Conservation (phyloP, 2,329 filamentous ascomycete species). For the Ilyonectria sp. region DNA sequence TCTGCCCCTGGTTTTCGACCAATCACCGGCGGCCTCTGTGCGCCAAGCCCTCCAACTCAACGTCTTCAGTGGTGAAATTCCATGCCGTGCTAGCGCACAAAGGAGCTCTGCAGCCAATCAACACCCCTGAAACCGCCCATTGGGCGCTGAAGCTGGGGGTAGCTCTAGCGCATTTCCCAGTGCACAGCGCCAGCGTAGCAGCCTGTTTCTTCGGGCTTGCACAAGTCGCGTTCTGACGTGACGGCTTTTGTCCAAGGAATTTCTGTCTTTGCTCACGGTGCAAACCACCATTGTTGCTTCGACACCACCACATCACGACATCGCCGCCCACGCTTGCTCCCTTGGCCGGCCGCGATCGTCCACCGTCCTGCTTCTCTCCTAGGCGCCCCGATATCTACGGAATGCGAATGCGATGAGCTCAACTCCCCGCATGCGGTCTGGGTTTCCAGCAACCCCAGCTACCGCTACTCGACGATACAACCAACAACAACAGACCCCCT, state of each 20-base stretch:
- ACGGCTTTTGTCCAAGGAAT: slow-evolving; percentile 50
- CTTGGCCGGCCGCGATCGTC: slow-evolving; percentile 26
- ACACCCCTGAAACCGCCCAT: neutral
- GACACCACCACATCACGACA: slow-evolving; percentile 34
- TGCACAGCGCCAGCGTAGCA: slow-evolving; percentile 27
- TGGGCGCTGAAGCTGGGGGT: slow-evolving; percentile 22
- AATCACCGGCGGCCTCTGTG: slow-evolving; percentile 7
- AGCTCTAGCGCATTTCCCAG: slow-evolving; percentile 24
- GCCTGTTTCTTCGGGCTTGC: slow-evolving; percentile 34
- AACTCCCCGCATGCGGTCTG: slow-evolving; percentile 87
- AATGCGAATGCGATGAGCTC: slow-evolving; percentile 88
- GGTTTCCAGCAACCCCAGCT: slow-evolving; percentile 83
- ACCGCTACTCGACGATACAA: slow-evolving; percentile 58
- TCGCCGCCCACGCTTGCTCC: slow-evolving; percentile 24
- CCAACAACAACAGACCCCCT: slow-evolving; percentile 52
- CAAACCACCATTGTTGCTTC: slow-evolving; percentile 42
- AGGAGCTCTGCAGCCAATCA: slow-evolving; percentile 26
- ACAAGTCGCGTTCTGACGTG: slow-evolving; percentile 57
- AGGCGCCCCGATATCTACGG: slow-evolving; percentile 52
- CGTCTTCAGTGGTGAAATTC: slow-evolving; percentile 9
- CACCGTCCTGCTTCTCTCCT: slow-evolving; percentile 38
- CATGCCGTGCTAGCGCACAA: slow-evolving; percentile 7
- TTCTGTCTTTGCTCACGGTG: slow-evolving; percentile 43
- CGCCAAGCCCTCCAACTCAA: neutral
- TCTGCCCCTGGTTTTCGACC: slow-evolving; percentile 3